Evolutionary conservation across 352 stramenopile genomes (phyloP).

Genomic region (Peronospora destructor): DNA sequence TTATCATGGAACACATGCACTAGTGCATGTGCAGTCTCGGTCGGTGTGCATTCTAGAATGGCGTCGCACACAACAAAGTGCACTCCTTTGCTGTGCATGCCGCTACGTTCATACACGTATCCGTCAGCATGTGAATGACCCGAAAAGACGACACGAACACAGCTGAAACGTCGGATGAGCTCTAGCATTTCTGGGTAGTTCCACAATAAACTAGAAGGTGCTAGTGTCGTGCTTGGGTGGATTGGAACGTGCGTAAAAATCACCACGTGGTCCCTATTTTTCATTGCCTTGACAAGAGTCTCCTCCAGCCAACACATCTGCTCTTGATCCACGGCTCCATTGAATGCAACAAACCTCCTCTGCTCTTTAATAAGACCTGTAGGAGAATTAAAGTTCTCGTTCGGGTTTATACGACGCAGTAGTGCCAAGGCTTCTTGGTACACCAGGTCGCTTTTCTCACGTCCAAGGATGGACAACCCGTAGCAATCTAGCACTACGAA

Average conservation of each 20-base stretch:
- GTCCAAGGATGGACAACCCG: constrained; percentile 54
- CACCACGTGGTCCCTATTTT: constrained; percentile 43
- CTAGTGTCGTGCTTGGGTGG: constrained; percentile 34
- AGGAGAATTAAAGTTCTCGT: constrained; percentile 72
- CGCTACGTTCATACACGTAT: constrained; percentile 34
- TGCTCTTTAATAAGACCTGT: constrained; percentile 34
- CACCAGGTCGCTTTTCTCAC: constrained; percentile 37
- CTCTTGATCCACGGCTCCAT: constrained; percentile 50
- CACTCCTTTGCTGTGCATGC: constrained; percentile 35
- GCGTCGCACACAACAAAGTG: constrained; percentile 68
- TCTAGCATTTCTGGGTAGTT: constrained; percentile 67
- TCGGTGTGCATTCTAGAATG: constrained; percentile 55
- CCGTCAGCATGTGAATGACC: constrained; percentile 63
- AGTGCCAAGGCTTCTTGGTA: constrained; percentile 34
- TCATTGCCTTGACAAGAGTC: constrained; percentile 28
- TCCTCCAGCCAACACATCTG: constrained; percentile 57
- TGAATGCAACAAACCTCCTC: constrained; percentile 70
- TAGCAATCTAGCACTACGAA: constrained; percentile 74
- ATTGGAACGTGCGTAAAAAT: constrained; percentile 72
- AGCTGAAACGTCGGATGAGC: constrained; percentile 33
- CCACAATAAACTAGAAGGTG: constrained; percentile 53
- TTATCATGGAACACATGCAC: constrained; percentile 52
- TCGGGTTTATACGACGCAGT: constrained; percentile 49
- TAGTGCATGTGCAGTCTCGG: constrained; percentile 52
- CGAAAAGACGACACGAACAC: constrained; percentile 61